Evolutionary conservation across 2,329 filamentous ascomycete species (phyloP).

Genomic region (Chaetomium olivaceum): DNA sequence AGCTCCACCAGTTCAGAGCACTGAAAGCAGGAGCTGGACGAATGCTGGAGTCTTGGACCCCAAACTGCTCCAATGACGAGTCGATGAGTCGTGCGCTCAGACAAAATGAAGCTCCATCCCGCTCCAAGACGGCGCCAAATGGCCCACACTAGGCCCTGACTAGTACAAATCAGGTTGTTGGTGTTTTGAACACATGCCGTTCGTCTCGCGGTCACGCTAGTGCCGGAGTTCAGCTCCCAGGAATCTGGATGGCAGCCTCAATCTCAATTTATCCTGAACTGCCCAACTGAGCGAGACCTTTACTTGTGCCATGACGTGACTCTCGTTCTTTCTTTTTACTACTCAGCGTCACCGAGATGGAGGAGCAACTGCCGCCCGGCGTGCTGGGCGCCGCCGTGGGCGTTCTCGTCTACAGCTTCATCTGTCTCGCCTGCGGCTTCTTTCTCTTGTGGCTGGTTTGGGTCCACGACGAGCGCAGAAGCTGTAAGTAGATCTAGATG

Average conservation of each 20-base stretch:
- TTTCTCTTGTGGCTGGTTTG: slow-evolving; percentile 43
- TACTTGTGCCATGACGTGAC: neutral
- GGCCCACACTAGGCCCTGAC: neutral
- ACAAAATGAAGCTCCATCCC: neutral
- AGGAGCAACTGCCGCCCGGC: slow-evolving; percentile 40
- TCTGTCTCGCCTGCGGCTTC: slow-evolving; percentile 39
- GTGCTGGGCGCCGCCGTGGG: slow-evolving; percentile 38
- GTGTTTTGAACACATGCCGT: neutral
- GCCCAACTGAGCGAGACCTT: neutral
- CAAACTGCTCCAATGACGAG: neutral
- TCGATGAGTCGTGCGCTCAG: slow-evolving; percentile 1
- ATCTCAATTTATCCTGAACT: neutral
- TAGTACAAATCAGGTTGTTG: neutral
- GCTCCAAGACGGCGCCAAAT: neutral
- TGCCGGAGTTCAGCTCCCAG: neutral
- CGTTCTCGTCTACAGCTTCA: slow-evolving; percentile 41
- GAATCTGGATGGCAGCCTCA: neutral
- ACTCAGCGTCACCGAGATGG: slow-evolving; percentile 35
- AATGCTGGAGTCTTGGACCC: neutral
- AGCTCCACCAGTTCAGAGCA: neutral
- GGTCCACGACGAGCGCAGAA: slow-evolving; percentile 43
- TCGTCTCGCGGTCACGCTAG: neutral
- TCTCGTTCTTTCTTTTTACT: neutral
- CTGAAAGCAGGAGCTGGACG: neutral
- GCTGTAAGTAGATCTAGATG: slow-evolving; percentile 42